Percentiles rank a stretch among this genome's conserved stretches.
Evolutionary conservation across 768 basidiomycete species (phyloP).

Genomic region (Tremella yokohamensis): DNA sequence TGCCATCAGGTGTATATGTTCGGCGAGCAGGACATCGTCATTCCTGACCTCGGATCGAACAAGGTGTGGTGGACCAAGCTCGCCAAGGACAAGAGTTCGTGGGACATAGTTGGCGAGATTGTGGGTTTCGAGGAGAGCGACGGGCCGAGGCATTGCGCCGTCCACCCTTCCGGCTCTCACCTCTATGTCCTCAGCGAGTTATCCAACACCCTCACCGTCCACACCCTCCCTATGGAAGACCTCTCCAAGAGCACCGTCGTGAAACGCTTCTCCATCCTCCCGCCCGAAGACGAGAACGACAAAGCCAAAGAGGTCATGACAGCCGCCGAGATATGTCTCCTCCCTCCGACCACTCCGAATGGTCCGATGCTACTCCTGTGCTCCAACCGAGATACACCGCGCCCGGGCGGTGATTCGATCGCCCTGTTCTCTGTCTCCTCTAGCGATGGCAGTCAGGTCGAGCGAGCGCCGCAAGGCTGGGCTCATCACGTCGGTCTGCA

Average conservation of each 20-base stretch:
- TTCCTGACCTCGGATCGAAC: constrained; percentile 35
- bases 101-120: constrained; percentile 11
- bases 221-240: constrained; percentile 14
- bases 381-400: constrained; percentile 33
- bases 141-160: constrained; percentile 34
- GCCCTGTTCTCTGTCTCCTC: constrained; percentile 28
- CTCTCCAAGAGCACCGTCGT: constrained; percentile 5
- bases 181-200: constrained; percentile 32
- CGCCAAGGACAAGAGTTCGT: constrained; percentile 4
- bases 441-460: no score
- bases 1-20: no score
- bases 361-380: constrained; percentile 20
- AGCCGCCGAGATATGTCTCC: constrained; percentile 28
- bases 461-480: no score
- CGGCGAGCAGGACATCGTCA: no score
- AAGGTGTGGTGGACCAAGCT: constrained; percentile 26
- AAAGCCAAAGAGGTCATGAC: constrained; percentile 4
- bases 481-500: no score
- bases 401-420: constrained; percentile 22
- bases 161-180: constrained; percentile 31
- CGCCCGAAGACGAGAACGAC: constrained; percentile 14
- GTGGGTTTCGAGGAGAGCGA: constrained; percentile 25
- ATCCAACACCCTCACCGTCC: constrained; percentile 21
- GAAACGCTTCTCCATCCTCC: constrained; percentile 22
- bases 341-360: constrained; percentile 12